Evolutionary conservation across 1,139 yeast species (phyloP), one percentile per base, ranked within the genome.

Genomic region (Pichia terricola): DNA sequence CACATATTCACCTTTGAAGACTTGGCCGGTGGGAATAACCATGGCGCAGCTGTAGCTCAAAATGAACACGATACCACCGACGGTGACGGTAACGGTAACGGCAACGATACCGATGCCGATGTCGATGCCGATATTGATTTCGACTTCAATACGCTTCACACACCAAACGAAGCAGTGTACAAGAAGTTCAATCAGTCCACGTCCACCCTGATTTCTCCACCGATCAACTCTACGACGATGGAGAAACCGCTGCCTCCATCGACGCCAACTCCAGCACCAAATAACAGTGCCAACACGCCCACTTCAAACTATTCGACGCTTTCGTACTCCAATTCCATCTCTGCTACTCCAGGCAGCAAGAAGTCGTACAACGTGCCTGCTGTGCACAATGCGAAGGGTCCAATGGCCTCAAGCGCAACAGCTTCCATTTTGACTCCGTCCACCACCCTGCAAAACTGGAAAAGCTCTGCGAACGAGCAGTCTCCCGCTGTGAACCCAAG

Each of bases 141-240:
- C 5, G 41, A 45, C 31, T 45, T 45, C 35, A 40, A 40, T 5
- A 10, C 32, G 9, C 27, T 42, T 4, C 27, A 39, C 9, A 35
- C 42, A 3, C 42, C 44, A 2, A 40, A 36, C 27, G 45, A 40
- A n/a, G 55, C 57, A 11, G 46, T 50, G 7, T 53, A 54, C 34
- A 51, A 48, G 34, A 42, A 45, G 11, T 36, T 52, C n/a, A 50
- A 48, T 16, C 22, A 16, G 22, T 16, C 22, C 22, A 16, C 22
- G 22, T 16, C 22, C 22, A 16, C 22, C 22, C 22, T 16, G 22
- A 16, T 16, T 16, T 16, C 22, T 16, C 22, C 22, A 16, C 22
- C 22, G 22, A 16, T 16, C 22, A 16, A 16, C 22, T 16, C 22
- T 16, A 16, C 22, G 22, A 16, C 2, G 22, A 16, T 16, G 22